Evolutionary conservation across 2,329 filamentous ascomycete genomes (phyloP).

Genomic region (Fusarium dlaminii): DNA sequence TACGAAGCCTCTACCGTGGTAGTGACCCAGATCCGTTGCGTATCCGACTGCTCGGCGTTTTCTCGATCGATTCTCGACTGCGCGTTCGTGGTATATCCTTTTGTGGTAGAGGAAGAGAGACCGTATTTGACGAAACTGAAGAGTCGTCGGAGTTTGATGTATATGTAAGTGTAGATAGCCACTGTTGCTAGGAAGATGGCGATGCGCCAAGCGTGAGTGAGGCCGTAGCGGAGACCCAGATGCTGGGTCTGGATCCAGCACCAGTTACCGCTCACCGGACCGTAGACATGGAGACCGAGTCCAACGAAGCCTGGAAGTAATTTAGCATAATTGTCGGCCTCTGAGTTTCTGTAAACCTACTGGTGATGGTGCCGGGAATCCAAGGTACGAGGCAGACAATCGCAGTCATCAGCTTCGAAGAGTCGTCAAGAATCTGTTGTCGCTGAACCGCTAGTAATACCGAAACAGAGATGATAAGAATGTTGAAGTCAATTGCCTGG

Average conservation of each 20-base stretch:
- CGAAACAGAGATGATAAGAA: not conserved
- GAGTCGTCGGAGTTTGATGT: not conserved
- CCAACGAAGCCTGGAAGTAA: not conserved
- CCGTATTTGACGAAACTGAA: not conserved
- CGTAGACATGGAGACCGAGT: not conserved
- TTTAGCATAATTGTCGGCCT: rapidly evolving
- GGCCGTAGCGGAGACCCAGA: not conserved
- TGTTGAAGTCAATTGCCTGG: not conserved
- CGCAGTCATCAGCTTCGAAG: not conserved
- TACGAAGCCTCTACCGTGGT: not conserved
- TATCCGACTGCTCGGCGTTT: not conserved
- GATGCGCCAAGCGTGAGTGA: not conserved
- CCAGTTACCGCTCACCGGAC: not conserved
- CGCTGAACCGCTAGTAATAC: not conserved
- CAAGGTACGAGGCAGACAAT: not conserved
- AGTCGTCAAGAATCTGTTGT: not conserved
- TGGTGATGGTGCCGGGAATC: not conserved
- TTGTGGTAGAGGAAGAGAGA: not conserved
- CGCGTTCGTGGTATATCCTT: not conserved
- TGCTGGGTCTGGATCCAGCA: not conserved
- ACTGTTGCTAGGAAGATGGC: not conserved
- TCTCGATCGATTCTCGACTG: not conserved
- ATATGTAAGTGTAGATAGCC: not conserved
- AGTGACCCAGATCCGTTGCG: not conserved
- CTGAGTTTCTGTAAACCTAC: not conserved